phyloP scores from a whole-genome alignment of 108 stramenopile genomes.

The Conticribra guillardii region DNA sequence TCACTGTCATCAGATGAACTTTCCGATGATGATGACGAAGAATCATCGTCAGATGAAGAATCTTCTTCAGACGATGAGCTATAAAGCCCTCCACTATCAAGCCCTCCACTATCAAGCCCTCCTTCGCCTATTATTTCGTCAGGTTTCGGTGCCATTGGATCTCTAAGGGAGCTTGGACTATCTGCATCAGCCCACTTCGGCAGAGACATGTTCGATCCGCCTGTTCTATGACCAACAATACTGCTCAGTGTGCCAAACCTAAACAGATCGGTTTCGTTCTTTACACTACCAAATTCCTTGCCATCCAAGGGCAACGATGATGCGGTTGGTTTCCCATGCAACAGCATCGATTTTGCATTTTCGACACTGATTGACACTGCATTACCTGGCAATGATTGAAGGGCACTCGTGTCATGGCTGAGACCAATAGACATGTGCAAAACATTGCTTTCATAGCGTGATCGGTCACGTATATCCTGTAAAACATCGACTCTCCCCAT shows the following conservation, averaged over 20 bases:
- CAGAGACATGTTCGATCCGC: conserved; percentile 75
- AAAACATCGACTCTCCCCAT: conserved; percentile 91
- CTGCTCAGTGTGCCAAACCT: conserved; percentile 89
- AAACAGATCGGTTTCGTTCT: conserved; percentile 50
- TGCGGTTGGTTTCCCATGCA: conserved; percentile 58
- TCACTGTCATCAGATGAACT: conserved; percentile 15
- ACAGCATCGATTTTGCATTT: conserved; percentile 56
- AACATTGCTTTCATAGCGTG: conserved; percentile 86
- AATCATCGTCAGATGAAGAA: conserved; percentile 34
- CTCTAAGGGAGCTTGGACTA: conserved; percentile 81
- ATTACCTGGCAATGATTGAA: conserved; percentile 45
- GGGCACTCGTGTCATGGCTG: conserved; percentile 55
- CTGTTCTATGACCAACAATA: conserved; percentile 70
- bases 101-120: conserved; percentile 9
- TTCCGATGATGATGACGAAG: conserved; percentile 37
- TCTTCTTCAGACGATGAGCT: conserved; percentile 38
- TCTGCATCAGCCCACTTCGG: conserved; percentile 87
- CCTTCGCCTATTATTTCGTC: too few species aligned
- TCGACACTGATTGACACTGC: conserved; percentile 42
- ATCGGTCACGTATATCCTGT: conserved; percentile 95
- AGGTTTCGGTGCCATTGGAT: conserved; percentile 48
- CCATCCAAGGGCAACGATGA: conserved; percentile 69
- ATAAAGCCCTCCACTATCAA: conserved; percentile 5
- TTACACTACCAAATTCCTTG: conserved; percentile 28
- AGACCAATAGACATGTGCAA: conserved; percentile 69